Conservation (phyloP, 2,329 filamentous ascomycete genomes). For the Talaromyces sp. region DNA sequence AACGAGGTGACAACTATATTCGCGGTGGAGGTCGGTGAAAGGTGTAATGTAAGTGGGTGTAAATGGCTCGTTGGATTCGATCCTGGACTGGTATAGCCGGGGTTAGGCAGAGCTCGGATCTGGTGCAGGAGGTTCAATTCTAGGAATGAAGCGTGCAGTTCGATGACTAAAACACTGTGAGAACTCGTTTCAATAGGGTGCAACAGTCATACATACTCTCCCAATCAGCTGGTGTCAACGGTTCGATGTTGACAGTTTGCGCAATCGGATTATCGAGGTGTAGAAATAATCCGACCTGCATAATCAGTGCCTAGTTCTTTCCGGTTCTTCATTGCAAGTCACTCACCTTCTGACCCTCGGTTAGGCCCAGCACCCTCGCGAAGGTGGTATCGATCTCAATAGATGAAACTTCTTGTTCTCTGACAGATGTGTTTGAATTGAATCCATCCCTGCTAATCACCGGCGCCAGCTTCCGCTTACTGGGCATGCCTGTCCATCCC, state of each 20-base stretch:
- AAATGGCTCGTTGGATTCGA: slow-evolving; percentile 51
- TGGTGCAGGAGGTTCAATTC: slow-evolving; percentile 91
- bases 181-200: not conserved
- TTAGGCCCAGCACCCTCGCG: slow-evolving; percentile 69
- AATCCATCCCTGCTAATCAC: slow-evolving; percentile 72
- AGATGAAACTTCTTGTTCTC: slow-evolving; percentile 71
- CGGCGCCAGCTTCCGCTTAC: slow-evolving; percentile 73
- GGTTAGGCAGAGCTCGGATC: slow-evolving; percentile 89
- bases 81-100: slow-evolving; percentile 55
- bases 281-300: slow-evolving; percentile 59
- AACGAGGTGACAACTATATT: slow-evolving; percentile 83
- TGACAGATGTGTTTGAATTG: slow-evolving; percentile 52
- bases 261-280: slow-evolving; percentile 88
- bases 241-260: slow-evolving; percentile 95
- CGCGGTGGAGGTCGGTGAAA: slow-evolving; percentile 92
- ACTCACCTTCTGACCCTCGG: slow-evolving; percentile 72
- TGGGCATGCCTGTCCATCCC: slow-evolving; percentile 97
- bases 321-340: not conserved
- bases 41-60: slow-evolving; percentile 84
- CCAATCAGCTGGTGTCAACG: slow-evolving; percentile 92
- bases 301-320: slow-evolving; percentile 3
- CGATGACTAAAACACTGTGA: slow-evolving; percentile 60
- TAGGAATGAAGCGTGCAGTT: slow-evolving; percentile 90
- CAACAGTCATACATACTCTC: slow-evolving; percentile 58
- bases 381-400: slow-evolving; percentile 88